Evolutionary conservation across 768 basidiomycete species (phyloP), one percentile per base, ranked within the genome.

Genomic region (Lactarius hatsudake): DNA sequence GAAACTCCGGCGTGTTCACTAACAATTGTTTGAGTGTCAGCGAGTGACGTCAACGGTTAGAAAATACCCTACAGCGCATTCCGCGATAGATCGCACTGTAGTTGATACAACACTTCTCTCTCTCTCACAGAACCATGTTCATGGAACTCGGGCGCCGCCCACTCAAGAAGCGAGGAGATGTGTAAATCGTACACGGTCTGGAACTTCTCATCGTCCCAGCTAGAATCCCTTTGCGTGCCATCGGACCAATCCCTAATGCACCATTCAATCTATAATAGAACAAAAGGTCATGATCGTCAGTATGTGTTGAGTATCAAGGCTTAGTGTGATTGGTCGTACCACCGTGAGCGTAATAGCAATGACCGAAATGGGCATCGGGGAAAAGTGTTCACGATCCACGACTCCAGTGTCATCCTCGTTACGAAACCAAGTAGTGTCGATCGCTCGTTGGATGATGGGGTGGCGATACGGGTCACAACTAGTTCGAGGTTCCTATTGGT

Each of bases 391-490:
- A 13, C 18, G 56, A 28, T 32, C 7, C 17, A 18, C 40, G n/a
- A 56, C 43, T 1, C 63, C 63, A 4, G 34, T 38, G 13, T 58
- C 63, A 28, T 48, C 28, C 63, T 64, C 58, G 43, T 58, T 23
- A 26, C 55, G 42, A 18, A 65, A 65, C 58, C 58, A 65, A 6
- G 30, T 30, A 4, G 40, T 43, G 26, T 65, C 26, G 13, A 65
- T 65, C 4, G 58, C 48, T 36, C 20, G 36, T 59, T 65, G 64
- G 17, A 65, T 59, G 36, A 60, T 60, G 2, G 64, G 64, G 28
- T 65, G 64, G 12, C 43, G 45, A 7, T 64, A 64, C n/a, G 55
- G 62, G 5, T 45, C 32, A 20, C 30, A 45, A 5, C 6, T 5
- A 23, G 51, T 26, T 53, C 23, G 13, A 56, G 55, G 12, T 4